These are phyloP conservation scores for Isabelozyma heimii DNA, from an alignment of 805 yeast species.

Conservation along the genomic window DNA sequence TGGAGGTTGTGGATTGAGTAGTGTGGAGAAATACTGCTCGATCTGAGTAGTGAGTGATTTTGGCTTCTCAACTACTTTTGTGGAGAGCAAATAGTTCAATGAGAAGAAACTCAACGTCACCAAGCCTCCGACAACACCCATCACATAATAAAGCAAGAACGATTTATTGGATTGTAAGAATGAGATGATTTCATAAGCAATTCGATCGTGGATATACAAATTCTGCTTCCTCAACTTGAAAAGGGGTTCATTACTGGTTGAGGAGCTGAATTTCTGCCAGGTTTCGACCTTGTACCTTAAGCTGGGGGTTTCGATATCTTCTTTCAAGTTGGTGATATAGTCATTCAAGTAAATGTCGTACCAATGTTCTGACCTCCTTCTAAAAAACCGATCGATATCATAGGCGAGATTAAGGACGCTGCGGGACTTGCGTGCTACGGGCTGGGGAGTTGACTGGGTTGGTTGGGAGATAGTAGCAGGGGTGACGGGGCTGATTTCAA, in stretches of 20 bases:
- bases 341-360: not conserved
- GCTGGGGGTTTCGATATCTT: conserved; percentile 2
- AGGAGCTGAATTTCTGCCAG: not conserved
- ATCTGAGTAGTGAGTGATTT: not conserved
- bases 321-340: not conserved
- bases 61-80: not conserved
- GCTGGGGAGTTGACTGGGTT: not conserved
- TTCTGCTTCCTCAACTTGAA: not conserved
- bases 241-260: not conserved
- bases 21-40: not conserved
- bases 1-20: not conserved
- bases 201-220: conserved; percentile 1
- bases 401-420: not conserved
- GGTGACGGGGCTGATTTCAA: not conserved
- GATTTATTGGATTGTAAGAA: not conserved
- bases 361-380: not conserved
- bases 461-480: not conserved
- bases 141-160: not conserved
- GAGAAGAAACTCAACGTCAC: not conserved
- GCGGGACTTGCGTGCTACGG: not conserved
- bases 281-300: not conserved
- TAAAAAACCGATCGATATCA: not conserved
- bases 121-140: not conserved
- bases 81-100: not conserved
- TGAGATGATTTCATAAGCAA: not conserved